phyloP scores from a whole-genome alignment of 257 asterid genomes.

The Fraxinus quadrangulata region DNA sequence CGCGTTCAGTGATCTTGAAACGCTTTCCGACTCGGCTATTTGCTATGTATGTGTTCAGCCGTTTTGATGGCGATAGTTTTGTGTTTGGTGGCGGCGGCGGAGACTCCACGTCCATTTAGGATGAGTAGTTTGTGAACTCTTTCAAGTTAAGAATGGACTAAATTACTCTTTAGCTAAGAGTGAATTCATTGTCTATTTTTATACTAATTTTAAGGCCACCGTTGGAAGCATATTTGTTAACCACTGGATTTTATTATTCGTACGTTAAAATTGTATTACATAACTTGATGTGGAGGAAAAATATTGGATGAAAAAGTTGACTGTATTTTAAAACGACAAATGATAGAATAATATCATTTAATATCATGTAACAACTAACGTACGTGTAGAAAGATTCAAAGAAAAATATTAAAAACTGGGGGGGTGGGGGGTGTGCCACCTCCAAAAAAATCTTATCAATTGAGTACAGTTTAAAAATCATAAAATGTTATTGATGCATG shows the following conservation, averaged over 20 bases:
- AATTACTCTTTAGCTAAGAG: neutral
- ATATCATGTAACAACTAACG: too few relatives aligned
- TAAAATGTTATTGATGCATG: neutral
- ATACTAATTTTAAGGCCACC: neutral
- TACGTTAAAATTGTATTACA: too few relatives aligned
- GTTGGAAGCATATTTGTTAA: neutral
- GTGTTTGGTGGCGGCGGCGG: conserved; percentile 27
- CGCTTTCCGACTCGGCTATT: conserved; percentile 58
- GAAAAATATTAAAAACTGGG: neutral
- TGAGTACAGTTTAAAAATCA: neutral
- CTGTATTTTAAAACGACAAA: too few relatives aligned
- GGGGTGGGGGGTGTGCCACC: neutral
- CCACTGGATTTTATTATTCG: too few relatives aligned
- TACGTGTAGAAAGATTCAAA: neutral
- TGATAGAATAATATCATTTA: too few relatives aligned
- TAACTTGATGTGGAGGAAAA: too few relatives aligned
- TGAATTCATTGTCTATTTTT: neutral
- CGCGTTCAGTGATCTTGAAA: conserved; percentile 73
- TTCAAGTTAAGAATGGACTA: neutral
- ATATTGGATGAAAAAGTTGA: too few relatives aligned
- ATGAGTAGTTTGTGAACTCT: neutral
- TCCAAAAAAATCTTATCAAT: neutral
- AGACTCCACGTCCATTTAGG: conserved; percentile 60
- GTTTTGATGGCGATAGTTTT: conserved; percentile 31
- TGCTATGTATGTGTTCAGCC: conserved; percentile 65